phyloP scores from a whole-genome alignment of 331 rosid genomes.

The Quercus lobata region DNA sequence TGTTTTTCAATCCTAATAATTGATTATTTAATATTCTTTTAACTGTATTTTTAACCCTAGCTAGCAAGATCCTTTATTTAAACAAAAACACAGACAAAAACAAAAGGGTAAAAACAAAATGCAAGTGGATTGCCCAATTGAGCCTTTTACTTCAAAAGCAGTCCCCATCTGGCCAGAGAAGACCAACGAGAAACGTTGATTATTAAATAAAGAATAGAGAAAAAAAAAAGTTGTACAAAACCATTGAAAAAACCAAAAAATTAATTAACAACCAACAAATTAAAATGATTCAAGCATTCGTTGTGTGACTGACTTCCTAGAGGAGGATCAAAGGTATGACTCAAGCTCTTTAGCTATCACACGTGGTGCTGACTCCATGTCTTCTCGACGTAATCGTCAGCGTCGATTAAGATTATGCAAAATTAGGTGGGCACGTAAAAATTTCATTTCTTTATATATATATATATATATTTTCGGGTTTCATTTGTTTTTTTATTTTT shows the following conservation, averaged over 20 bases:
- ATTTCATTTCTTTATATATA: neutral
- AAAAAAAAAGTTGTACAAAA: neutral
- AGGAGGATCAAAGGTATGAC: neutral
- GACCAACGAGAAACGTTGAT: no score
- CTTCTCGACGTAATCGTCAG: neutral
- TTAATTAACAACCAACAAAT: neutral
- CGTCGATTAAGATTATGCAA: neutral
- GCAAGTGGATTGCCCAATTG: no score
- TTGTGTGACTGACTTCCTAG: neutral
- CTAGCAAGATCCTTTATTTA: no score
- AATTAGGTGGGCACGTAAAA: neutral
- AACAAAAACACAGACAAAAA: no score
- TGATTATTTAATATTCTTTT: no score
- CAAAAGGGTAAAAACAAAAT: no score
- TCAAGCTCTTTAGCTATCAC: neutral
- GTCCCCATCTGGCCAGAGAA: neutral
- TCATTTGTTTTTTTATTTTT: no score
- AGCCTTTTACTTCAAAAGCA: neutral
- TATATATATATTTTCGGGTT: no score
- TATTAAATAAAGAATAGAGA: neutral
- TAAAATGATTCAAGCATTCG: neutral
- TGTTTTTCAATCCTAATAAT: no score
- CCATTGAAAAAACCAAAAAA: neutral
- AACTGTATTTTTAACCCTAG: no score
- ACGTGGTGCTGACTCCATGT: conserved; percentile 10